Conservation (phyloP, 2,329 filamentous ascomycete species). For the Paecilomyces niveus region DNA sequence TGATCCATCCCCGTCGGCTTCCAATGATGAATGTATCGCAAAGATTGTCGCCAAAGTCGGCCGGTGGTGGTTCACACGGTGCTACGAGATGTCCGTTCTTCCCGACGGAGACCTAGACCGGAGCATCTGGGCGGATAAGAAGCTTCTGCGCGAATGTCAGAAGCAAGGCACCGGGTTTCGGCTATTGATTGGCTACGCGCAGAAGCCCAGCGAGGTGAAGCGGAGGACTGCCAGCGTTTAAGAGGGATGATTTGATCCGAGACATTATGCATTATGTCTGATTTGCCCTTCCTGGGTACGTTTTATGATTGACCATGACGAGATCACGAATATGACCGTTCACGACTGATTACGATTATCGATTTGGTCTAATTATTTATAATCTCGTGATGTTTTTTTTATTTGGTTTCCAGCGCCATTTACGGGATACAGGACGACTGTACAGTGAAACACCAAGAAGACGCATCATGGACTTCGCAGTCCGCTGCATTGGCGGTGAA, state of each 20-base stretch:
- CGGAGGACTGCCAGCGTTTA: constrained; percentile 39
- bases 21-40: constrained; percentile 76
- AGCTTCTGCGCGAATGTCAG: constrained; percentile 75
- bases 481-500: not conserved
- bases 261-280: not conserved
- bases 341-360: not conserved
- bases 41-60: constrained; percentile 89
- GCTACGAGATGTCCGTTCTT: constrained; percentile 68
- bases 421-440: not conserved
- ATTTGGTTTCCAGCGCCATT: not conserved
- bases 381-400: not conserved
- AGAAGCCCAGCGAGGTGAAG: constrained; percentile 57
- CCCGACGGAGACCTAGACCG: constrained; percentile 42
- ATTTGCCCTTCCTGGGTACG: not conserved
- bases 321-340: not conserved
- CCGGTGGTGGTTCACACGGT: constrained; percentile 92
- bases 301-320: constrained; percentile 6
- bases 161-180: constrained; percentile 80
- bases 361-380: not conserved
- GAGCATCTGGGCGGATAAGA: constrained; percentile 73
- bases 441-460: constrained; percentile 3
- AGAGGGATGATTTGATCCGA: constrained; percentile 8
- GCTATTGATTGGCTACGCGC: constrained; percentile 83
- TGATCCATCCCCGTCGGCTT: constrained; percentile 59
- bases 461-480: constrained; percentile 10